Base-by-base conservation (phyloP, 345 rosid species). In the Salix koriyanagi region DNA sequence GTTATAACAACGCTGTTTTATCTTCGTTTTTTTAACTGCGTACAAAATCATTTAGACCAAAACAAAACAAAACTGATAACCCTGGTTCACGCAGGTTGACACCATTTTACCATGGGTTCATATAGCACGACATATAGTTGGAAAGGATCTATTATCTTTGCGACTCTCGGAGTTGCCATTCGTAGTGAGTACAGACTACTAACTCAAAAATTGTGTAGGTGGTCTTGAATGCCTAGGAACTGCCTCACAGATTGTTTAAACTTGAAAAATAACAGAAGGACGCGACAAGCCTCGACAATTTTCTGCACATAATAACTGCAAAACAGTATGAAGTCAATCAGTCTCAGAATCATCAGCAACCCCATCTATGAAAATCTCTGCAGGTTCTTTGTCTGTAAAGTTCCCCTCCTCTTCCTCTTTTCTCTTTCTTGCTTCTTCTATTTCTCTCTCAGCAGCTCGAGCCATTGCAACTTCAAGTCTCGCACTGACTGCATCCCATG, bases 401-500 rank as follows among this genome's bases (percentile, higher is more conserved):
- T 26, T 18, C 7, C 15, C 25, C 1, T 65, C 60, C 41, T 41
- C 28, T 16, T 26, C 39, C 54, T 60, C 70, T 21, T 70, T 76
- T 78, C 25, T 79, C 84, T 77, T 87, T 79, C 68, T 81, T 75
- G 84, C 87, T 79, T 90, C 89, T 86, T 91, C 92, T 73, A 68
- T 58, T 72, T 90, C 94, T 78, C 93, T 91, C 81, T 86, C 88
- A 4, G 85, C 71, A 32, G 83, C 91, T 75, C 74, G 75, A 69
- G 89, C 90, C 74, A 87, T 85, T n/a, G 99, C 97, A 77, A 73
- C 72, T 79, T 90, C 91, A 16, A 92, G 90, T 76, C 99, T 89
- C 19, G 78, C 60, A 78, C 90, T 85, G 19, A 90, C 95, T n/a
- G 87, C 88, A 78, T 93, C 94, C 99, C 98, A 93, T 64, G 98